Conservation (phyloP, 345 rosid genomes). For the Bruguiera gymnorhiza region DNA sequence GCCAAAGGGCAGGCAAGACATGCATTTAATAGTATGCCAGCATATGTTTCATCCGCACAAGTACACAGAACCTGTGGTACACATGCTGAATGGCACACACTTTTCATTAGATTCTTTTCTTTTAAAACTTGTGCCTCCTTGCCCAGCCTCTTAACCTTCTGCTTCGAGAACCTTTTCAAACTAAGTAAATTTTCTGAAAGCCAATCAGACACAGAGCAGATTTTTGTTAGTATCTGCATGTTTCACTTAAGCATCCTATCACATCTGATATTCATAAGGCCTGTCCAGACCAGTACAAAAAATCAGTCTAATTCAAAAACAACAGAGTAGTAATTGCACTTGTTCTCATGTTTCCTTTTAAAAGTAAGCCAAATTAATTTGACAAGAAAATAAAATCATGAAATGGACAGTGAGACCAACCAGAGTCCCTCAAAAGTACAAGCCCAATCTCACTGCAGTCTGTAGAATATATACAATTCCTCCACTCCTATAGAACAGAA, state of each 20-base stretch:
- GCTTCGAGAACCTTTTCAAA: constrained; percentile 85
- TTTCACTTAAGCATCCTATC: neutral
- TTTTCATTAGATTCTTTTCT: constrained; percentile 79
- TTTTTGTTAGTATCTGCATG: constrained; percentile 13
- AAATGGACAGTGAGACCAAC: constrained; percentile 30
- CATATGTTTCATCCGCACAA: constrained; percentile 57
- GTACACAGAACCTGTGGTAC: constrained; percentile 72
- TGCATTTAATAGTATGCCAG: constrained; percentile 66
- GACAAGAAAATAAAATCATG: neutral
- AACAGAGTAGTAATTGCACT: too few relatives aligned
- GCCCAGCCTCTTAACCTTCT: constrained; percentile 67
- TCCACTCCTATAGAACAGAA: constrained; percentile 64
- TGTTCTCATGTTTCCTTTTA: neutral
- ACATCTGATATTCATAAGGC: neutral
- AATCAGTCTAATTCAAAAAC: neutral
- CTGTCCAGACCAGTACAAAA: constrained; percentile 1
- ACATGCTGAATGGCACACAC: constrained; percentile 50
- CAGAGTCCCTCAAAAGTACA: constrained; percentile 60
- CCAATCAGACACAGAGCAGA: constrained; percentile 11
- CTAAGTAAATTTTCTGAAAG: constrained; percentile 57
- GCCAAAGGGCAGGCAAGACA: constrained; percentile 76
- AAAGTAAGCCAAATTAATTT: constrained; percentile 1
- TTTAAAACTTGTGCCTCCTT: constrained; percentile 82
- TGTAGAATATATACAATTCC: constrained; percentile 61
- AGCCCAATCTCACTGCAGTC: constrained; percentile 91